Base-by-base conservation (phyloP, 2,329 filamentous ascomycete genomes). In the Neonectria neomacrospora region DNA sequence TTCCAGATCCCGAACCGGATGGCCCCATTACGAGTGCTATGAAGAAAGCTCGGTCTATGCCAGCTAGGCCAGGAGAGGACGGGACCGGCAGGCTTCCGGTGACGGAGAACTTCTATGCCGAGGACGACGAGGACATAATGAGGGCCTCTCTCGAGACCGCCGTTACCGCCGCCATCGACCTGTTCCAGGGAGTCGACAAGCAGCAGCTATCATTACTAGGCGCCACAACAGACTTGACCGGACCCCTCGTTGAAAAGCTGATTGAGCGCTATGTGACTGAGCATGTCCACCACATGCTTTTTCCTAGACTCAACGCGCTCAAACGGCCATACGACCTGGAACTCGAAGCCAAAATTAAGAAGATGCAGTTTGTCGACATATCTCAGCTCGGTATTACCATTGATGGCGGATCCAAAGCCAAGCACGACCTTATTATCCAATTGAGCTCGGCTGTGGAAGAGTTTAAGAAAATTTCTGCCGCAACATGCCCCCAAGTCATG, bases 191-290 rank as follows among this genome's bases (percentile, higher is more conserved):
- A 63, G 95, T 99, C 6, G 96, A 99, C 76, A 97, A 97, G 77
- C 93, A 97, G 73, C 96, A 98, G 73, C 82, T 99, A 28, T 97
- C 95, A 3, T 85, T 97, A 37, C 84, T 99, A 5, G 96, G 94
- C 18, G 92, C 94, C 5, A 97, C 94, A 1, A 99, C 96, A 2
- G 94, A 97, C 75, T 81, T 99, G 54, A 98, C 96, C 0, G 95
- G 96, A 0, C 93, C 94, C 1, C 81, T 96, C 9, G 94, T 99
- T 1, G 96, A 99, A 80, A 90, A 92, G 65, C 85, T 99, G 72
- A 97, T 99, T 68, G 96, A 99, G 78, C 90, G 94, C 51, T 97
- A 99, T 78, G 89, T 99, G 44, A 89, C 93, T 0, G 96, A 98
- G 75, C 95, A 97, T 76, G 88, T 98, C 7, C 95, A 99, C 71